Evolutionary conservation across 768 basidiomycete species (phyloP).

Genomic region (Trichaptum fuscoviolaceum): DNA sequence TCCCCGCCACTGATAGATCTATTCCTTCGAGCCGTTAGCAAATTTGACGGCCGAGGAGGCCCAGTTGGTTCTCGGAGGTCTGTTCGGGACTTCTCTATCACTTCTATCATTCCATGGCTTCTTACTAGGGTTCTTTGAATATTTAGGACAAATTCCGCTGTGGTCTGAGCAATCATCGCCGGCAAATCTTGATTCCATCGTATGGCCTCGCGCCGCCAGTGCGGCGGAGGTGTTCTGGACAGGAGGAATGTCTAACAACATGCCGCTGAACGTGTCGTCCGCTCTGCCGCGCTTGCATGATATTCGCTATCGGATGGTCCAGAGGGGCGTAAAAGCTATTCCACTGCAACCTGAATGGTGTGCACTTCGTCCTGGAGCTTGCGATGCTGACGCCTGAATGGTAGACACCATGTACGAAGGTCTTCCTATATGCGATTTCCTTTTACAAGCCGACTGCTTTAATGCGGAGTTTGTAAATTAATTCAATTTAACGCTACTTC

Average conservation of each 20-base stretch:
- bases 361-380: constrained; percentile 54
- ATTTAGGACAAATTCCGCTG: constrained; percentile 54
- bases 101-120: background rate
- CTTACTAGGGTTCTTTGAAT: constrained; percentile 4
- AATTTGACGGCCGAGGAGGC: constrained; percentile 43
- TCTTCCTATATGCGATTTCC: background rate
- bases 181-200: constrained; percentile 60
- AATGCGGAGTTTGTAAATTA: background rate
- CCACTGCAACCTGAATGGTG: constrained; percentile 70
- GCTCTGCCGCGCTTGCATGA: constrained; percentile 68
- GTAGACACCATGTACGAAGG: background rate
- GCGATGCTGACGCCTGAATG: constrained; percentile 39
- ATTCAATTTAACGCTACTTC: background rate
- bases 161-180: constrained; percentile 74
- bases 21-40: constrained; percentile 66
- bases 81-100: constrained; percentile 15
- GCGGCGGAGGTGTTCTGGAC: constrained; percentile 79
- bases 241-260: constrained; percentile 30
- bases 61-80: constrained; percentile 66
- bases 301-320: constrained; percentile 52
- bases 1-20: constrained; percentile 34
- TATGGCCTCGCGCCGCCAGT: constrained; percentile 69
- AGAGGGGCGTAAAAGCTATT: constrained; percentile 55
- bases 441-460: background rate
- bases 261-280: constrained; percentile 29